Evolutionary conservation across 2,329 filamentous ascomycete species (phyloP).

Genomic region (Orbilia javanica): DNA sequence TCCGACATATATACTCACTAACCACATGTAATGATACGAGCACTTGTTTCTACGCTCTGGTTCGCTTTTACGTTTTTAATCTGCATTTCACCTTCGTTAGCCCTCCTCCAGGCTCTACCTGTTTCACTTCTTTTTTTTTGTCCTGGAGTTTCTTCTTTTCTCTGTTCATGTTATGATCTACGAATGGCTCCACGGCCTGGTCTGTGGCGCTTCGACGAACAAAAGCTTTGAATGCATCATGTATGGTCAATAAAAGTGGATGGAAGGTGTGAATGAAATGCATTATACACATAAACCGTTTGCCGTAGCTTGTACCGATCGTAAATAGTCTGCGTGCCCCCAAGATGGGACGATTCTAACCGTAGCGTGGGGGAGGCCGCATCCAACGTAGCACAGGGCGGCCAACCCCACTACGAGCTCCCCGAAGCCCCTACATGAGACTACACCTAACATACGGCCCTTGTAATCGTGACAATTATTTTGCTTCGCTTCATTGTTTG

Average conservation of each 20-base stretch:
- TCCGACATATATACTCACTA: constrained; percentile 1
- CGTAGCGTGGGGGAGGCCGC: constrained; percentile 10
- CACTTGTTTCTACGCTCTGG: constrained; percentile 26
- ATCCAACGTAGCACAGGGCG: background rate
- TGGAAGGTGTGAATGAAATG: constrained; percentile 32
- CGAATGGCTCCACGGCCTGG: constrained; percentile 20
- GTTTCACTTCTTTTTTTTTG: constrained; percentile 36
- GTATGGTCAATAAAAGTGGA: constrained; percentile 47
- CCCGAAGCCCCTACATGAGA: background rate
- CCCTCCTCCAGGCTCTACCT: constrained; percentile 25
- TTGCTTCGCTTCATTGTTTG: background rate
- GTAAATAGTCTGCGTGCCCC: too few relatives aligned
- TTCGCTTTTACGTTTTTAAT: constrained; percentile 48
- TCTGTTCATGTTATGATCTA: constrained; percentile 46
- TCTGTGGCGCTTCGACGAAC: constrained; percentile 28
- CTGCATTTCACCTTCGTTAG: constrained; percentile 40
- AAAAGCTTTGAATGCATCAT: constrained; percentile 52
- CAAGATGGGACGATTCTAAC: background rate
- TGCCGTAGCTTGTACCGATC: background rate
- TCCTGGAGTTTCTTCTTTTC: constrained; percentile 42
- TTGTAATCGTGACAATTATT: too few relatives aligned
- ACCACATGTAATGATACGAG: constrained; percentile 26
- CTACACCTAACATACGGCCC: too few relatives aligned
- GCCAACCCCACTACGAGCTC: background rate
- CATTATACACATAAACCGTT: constrained; percentile 29